These are phyloP conservation scores for Phylloporus sp. DNA, from an alignment of 768 basidiomycete species.

Conservation along the genomic window DNA sequence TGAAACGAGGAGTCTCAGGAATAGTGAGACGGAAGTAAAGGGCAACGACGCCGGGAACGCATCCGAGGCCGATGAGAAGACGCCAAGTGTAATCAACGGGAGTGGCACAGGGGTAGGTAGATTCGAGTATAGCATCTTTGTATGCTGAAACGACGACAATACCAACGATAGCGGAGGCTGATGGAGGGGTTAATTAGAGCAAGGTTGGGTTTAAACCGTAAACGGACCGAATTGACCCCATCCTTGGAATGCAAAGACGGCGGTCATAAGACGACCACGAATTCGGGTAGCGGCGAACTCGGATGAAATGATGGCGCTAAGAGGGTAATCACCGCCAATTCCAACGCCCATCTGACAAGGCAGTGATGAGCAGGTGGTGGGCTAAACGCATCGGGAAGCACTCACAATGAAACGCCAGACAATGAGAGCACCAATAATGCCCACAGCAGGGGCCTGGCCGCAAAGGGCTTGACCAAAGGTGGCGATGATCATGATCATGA, in stretches of 20 bases:
- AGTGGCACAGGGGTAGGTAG: constrained; percentile 34
- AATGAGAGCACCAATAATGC: constrained; percentile 71
- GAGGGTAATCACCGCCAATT: constrained; percentile 87
- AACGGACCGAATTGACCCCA: constrained; percentile 77
- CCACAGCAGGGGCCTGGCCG: constrained; percentile 60
- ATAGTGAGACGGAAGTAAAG: constrained; percentile 93
- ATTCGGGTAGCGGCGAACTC: constrained; percentile 79
- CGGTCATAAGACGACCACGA: constrained; percentile 86
- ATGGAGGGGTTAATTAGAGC: not conserved
- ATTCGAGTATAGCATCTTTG: constrained; percentile 54
- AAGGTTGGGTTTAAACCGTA: not conserved
- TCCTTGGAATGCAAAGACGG: constrained; percentile 82
- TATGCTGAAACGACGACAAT: constrained; percentile 62
- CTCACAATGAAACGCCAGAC: constrained; percentile 78
- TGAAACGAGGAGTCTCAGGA: constrained; percentile 87
- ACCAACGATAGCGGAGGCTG: constrained; percentile 65
- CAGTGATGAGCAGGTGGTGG: not conserved
- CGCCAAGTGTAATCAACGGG: constrained; percentile 82
- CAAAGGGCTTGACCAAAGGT: constrained; percentile 79
- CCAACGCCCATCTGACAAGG: constrained; percentile 63
- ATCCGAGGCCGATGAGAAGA: constrained; percentile 83
- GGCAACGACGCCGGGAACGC: constrained; percentile 74
- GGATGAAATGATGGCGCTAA: constrained; percentile 82
- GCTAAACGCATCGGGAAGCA: not conserved
- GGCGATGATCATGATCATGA: constrained; percentile 78